A percentile compares a stretch with the other conserved stretches of the same genome.
phyloP scores from a whole-genome alignment of 2,329 filamentous ascomycete genomes.

The Trichophyton equinum region DNA sequence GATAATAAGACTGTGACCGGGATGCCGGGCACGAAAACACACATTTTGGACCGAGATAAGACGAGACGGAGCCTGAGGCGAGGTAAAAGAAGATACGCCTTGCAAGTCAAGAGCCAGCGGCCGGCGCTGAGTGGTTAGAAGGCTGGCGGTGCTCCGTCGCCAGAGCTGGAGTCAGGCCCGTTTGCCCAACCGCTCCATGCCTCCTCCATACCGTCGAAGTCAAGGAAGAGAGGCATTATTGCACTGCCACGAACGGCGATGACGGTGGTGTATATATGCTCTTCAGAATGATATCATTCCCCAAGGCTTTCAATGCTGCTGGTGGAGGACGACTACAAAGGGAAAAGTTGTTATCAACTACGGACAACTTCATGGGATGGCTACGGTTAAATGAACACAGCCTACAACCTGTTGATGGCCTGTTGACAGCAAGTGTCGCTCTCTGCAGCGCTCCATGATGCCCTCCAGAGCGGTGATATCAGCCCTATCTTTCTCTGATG shows the following conservation, averaged over 20 bases:
- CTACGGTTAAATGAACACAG: background rate
- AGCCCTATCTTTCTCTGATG: background rate
- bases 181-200: background rate
- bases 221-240: background rate
- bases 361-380: background rate
- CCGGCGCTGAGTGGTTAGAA: background rate
- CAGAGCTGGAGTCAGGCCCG: too few relatives aligned
- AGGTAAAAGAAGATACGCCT: background rate
- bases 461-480: background rate
- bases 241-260: background rate
- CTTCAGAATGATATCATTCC: too few relatives aligned
- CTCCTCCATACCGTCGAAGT: background rate
- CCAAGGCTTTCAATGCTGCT: too few relatives aligned
- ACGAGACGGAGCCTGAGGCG: background rate
- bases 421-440: background rate
- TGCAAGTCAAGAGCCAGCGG: background rate
- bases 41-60: background rate
- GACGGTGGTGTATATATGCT: background rate
- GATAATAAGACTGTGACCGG: background rate
- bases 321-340: background rate
- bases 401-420: background rate
- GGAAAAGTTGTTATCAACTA: background rate
- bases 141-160: background rate
- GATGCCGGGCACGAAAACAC: background rate
- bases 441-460: background rate